Evolutionary conservation across 2,329 filamentous ascomycete species (phyloP), one percentile per base, ranked within the genome.

Genomic region (Neocucurbitaria cava): DNA sequence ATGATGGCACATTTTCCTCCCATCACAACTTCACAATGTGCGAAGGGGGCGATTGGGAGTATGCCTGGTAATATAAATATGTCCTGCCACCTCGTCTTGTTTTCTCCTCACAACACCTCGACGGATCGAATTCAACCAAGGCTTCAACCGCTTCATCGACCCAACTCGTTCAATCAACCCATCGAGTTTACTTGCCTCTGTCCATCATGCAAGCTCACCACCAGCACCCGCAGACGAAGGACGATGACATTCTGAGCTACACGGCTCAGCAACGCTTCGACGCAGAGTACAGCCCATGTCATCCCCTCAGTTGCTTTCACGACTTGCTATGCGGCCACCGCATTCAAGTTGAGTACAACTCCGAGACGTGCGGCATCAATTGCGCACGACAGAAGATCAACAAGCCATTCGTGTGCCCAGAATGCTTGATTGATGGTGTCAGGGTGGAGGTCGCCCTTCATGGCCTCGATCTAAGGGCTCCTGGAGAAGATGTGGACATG

Each of bases 261-360:
- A 23, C 38, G 5, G n/a, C 23, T 15, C 20, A 40, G 3, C 18
- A 40, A 23, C 38, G 38, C 2, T 40, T 23, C 11, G 21, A 20
- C n/a, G 38, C 38, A 13, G 3, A 3, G 2, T 23, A 40, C 15
- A 40, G 20, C 6, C 20, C 38, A 11, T 43, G 39, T 15, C 20
- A 20, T 23, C 15, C 21, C 2, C 10, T 10, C 5, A 43, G 38
- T 13, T 23, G 8, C n/a, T 44, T 18, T 31, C 47, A 50, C 30
- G 47, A 50, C n/a, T 8, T 50, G 10, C 18, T 30, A 6, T 50
- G 47, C 11, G 47, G 30, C 3, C 47, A 50, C 40, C 39, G 47
- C 3, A 38, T 44, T 31, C 30, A 50, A 23, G 30, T 24, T 5
- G 18, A 30, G 20, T n/a, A 42, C 11, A 13, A 10, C 26, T 26